Conservation (phyloP, 2,329 filamentous ascomycete species). For the Magnaporthales sp. region DNA sequence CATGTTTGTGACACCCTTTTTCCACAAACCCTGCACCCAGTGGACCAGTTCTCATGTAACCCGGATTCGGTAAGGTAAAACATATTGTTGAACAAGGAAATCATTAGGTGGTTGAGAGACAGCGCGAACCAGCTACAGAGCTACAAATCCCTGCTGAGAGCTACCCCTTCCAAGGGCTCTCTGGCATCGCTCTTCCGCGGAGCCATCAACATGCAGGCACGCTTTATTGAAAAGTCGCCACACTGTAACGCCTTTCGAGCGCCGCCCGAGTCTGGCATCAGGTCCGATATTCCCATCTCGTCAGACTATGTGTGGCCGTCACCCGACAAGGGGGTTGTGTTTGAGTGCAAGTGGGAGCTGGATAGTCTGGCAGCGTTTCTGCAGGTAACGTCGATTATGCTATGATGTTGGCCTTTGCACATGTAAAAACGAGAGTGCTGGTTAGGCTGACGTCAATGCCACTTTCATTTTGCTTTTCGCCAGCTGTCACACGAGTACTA, state of each 20-base stretch:
- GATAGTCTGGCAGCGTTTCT: constrained; percentile 74
- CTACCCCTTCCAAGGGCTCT: constrained; percentile 37
- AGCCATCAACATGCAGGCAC: constrained; percentile 55
- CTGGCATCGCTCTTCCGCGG: constrained; percentile 56
- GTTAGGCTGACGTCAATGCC: no score
- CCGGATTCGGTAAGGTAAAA: no score
- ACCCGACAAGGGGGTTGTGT: constrained; percentile 59
- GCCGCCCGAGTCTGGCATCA: constrained; percentile 40
- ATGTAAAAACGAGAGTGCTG: no score
- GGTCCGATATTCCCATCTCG: constrained; percentile 1
- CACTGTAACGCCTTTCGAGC: constrained; percentile 83
- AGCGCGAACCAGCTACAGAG: constrained; percentile 61
- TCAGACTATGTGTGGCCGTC: constrained; percentile 12
- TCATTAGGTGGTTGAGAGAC: constrained; percentile 65
- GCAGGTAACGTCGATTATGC: constrained; percentile 22
- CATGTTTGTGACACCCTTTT: constrained; percentile 38
- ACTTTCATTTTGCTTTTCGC: no score
- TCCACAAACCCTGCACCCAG: not conserved
- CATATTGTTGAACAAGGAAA: not conserved
- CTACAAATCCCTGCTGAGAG: constrained; percentile 46
- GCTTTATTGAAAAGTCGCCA: constrained; percentile 53
- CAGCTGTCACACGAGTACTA: constrained; percentile 61
- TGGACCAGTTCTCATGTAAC: not conserved
- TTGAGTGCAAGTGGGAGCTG: constrained; percentile 81
- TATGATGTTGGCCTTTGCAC: not conserved